phyloP scores from a whole-genome alignment of 257 asterid species.

The Nicotiana paniculata region DNA sequence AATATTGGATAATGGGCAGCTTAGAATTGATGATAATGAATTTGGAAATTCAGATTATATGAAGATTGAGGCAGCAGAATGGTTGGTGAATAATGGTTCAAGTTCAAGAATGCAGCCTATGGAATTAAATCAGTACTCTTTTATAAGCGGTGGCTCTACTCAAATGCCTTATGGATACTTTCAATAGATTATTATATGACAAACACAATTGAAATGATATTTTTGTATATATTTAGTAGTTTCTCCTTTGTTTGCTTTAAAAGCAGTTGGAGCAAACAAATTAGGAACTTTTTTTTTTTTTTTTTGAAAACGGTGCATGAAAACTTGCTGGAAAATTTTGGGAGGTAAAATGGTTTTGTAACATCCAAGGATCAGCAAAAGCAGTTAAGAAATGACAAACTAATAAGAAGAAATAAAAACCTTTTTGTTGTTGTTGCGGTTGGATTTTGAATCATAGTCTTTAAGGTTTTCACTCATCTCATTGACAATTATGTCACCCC shows the following conservation, averaged over 20 bases:
- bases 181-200: not conserved
- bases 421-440: too few relatives aligned
- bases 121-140: not conserved
- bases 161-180: not conserved
- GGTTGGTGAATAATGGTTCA: not conserved
- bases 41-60: not conserved
- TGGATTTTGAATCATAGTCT: too few relatives aligned
- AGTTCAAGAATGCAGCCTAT: not conserved
- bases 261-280: not conserved
- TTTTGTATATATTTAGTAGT: not conserved
- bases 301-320: too few relatives aligned
- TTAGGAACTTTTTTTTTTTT: not conserved
- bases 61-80: not conserved
- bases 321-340: too few relatives aligned
- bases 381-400: too few relatives aligned
- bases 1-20: not conserved
- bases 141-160: not conserved
- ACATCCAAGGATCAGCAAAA: too few relatives aligned
- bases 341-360: too few relatives aligned
- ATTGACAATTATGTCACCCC: too few relatives aligned
- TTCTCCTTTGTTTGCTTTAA: not conserved
- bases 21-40: not conserved
- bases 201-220: too few relatives aligned
- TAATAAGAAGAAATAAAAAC: too few relatives aligned
- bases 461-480: too few relatives aligned